phyloP scores from a whole-genome alignment of 2,329 filamentous ascomycete genomes.

The Penicillium sp. region DNA sequence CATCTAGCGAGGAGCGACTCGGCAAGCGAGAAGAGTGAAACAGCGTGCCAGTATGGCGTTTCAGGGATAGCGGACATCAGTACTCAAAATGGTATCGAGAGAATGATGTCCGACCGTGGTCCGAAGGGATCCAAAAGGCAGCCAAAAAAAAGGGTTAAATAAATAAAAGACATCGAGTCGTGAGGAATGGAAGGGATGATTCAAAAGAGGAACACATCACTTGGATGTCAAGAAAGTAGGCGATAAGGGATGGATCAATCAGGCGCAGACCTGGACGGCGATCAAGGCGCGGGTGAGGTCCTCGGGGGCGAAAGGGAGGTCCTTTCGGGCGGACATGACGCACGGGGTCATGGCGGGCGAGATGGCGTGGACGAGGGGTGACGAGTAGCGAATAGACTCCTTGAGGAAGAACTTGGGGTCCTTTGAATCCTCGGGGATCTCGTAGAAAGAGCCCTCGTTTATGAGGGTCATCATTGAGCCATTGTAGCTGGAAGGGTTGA shows the following conservation, averaged over 20 bases:
- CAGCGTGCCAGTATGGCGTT: too few relatives aligned
- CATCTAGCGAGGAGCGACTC: not conserved
- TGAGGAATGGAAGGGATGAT: conserved; percentile 1
- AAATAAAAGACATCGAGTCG: conserved; percentile 12
- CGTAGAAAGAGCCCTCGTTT: conserved; percentile 19
- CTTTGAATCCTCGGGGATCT: conserved; percentile 22
- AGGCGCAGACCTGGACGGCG: conserved; percentile 28
- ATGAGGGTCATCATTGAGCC: conserved; percentile 31
- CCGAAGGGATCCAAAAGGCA: not conserved
- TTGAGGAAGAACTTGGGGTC: conserved; percentile 27
- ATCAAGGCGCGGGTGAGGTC: conserved; percentile 32
- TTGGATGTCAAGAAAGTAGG: conserved; percentile 13
- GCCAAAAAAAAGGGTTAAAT: not conserved
- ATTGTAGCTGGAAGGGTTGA: conserved; percentile 29
- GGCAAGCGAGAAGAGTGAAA: not conserved
- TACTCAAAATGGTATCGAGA: too few relatives aligned
- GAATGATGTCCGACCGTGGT: not conserved
- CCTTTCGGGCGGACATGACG: conserved; percentile 19
- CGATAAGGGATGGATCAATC: not conserved
- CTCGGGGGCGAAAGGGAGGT: conserved; percentile 29
- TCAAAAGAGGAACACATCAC: conserved; percentile 13
- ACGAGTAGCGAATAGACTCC: conserved; percentile 27
- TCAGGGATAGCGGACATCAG: not conserved
- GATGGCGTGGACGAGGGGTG: conserved; percentile 24
- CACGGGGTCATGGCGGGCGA: conserved; percentile 18